Percentiles rank a stretch among this genome's conserved stretches.
phyloP scores from a whole-genome alignment of 176 grass and related monocot genomes.

The Dactylis glomerata region DNA sequence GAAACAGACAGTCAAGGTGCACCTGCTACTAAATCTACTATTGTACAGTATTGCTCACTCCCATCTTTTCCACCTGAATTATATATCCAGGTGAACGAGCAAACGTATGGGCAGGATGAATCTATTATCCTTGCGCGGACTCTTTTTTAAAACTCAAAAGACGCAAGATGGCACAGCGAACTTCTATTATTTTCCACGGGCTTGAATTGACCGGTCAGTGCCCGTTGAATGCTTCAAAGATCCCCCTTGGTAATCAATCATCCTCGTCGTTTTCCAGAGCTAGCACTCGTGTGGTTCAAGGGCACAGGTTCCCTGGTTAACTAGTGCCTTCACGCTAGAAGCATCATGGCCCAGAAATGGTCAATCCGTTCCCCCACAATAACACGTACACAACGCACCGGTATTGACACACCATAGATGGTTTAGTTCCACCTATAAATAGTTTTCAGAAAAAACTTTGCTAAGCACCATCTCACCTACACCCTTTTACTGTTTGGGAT shows the following conservation, averaged over 20 bases:
- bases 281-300: background rate
- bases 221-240: background rate
- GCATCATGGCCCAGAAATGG: constrained; percentile 8
- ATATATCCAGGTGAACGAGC: background rate
- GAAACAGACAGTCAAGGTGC: background rate
- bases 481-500: too few species aligned
- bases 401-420: background rate
- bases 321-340: background rate
- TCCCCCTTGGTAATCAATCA: background rate
- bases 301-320: background rate
- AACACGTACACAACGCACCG: background rate
- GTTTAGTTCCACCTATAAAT: constrained; percentile 11
- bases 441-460: too few species aligned
- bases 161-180: background rate
- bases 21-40: background rate
- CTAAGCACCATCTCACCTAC: too few species aligned
- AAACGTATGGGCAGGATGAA: background rate
- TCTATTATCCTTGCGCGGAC: background rate
- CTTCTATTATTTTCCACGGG: background rate
- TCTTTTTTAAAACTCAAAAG: background rate
- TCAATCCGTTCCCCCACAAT: constrained; percentile 12
- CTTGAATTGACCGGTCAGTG: background rate
- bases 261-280: background rate
- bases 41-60: too few species aligned
- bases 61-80: too few species aligned